Conservation (phyloP, 306 rosid genomes). For the Corylus heterophylla region DNA sequence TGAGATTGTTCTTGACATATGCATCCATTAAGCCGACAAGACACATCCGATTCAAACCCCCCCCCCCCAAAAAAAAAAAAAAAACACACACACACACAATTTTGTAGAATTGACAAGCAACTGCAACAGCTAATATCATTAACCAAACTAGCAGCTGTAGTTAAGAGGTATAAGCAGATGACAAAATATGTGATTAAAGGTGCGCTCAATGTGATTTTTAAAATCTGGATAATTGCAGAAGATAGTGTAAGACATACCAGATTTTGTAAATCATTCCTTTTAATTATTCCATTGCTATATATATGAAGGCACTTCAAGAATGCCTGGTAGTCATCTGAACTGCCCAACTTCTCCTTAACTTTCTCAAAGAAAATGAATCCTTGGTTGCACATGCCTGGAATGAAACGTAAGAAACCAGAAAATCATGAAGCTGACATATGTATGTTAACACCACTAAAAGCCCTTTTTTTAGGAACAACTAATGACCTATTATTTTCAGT, state of each 20-base stretch:
- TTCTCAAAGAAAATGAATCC: constrained; percentile 83
- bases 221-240: constrained; percentile 20
- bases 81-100: not conserved
- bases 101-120: not conserved
- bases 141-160: not conserved
- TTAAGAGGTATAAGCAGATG: not conserved
- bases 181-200: not conserved
- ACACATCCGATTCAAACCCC: not conserved
- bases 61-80: not conserved
- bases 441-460: not conserved
- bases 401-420: constrained; percentile 28
- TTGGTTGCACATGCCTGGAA: constrained; percentile 77
- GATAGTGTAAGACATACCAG: constrained; percentile 57
- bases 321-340: constrained; percentile 76
- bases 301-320: constrained; percentile 90
- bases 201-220: constrained; percentile 6
- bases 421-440: constrained; percentile 4
- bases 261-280: constrained; percentile 76
- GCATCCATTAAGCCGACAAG: not conserved
- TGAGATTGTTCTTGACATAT: not conserved
- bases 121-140: not conserved
- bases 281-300: constrained; percentile 84
- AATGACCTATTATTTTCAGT: not conserved
- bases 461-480: not conserved
- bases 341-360: constrained; percentile 83